Evolutionary conservation across 345 rosid species (phyloP), one percentile per base, ranked within the genome.

Genomic region (Salix koriyanagi): DNA sequence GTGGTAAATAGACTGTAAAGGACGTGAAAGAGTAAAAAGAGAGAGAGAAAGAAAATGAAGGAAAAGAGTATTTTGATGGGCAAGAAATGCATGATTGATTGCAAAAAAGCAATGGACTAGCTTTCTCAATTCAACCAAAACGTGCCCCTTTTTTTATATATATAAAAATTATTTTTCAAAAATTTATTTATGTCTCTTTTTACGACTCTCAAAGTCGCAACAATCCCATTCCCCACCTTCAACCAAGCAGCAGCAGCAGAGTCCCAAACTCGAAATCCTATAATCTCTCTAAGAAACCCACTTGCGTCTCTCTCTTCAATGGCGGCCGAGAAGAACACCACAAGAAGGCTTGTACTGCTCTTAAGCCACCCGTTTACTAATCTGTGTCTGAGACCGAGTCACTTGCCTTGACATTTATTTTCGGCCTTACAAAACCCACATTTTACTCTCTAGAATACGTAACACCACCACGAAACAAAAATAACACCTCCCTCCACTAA

Each of bases 301-400:
- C 62, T 1, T 4, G 28, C 23, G 28, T 58, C 28, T 23, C 70
- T 67, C 58, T 75, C 82, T 79, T 58, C 66, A 83, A 85, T 84
- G 89, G 82, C 88, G 82, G 87, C 87, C 87, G 69, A 37, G 48
- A 75, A 71, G 48, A 65, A 25, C 76, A 52, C 34, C 67, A 50
- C 58, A 8, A 28, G 48, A 12, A 70, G 66, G 52, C 69, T 36
- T 10, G 18, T 30, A n/a, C 65, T 64, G 41, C 70, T 62, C 75
- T 67, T 12, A 4, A 61, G 54, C 70, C 76, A 67, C 44, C 42
- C 78, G 18, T 39, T 34, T 28, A 70, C 48, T 10, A 12, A 41
- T 32, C 32, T 71, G 26, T 73, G 9, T 44, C 42, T 21, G 65
- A 67, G 83, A 76, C 79, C 71, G 19, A 44, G 72, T 84, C 84